Evolutionary conservation across 2,329 filamentous ascomycete species (phyloP).

Genomic region (Exophiala viscosa): DNA sequence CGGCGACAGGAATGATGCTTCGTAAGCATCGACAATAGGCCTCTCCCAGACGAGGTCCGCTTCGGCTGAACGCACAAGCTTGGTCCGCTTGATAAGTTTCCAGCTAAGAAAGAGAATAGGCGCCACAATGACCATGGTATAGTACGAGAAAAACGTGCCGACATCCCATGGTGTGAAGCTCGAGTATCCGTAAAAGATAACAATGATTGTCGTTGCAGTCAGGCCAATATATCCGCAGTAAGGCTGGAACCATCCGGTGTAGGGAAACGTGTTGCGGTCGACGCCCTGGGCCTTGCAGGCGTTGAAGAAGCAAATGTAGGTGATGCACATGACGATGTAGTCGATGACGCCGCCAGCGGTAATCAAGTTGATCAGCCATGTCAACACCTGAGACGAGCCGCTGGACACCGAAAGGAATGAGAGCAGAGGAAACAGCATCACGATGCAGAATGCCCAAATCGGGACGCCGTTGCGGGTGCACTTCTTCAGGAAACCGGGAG

Average conservation of each 20-base stretch:
- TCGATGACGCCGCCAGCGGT: constrained; percentile 45
- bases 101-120: constrained; percentile 16
- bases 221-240: constrained; percentile 45
- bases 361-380: constrained; percentile 52
- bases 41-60: constrained; percentile 59
- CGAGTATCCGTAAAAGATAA: constrained; percentile 66
- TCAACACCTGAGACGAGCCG: constrained; percentile 50
- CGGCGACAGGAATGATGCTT: constrained; percentile 48
- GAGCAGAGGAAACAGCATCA: constrained; percentile 63
- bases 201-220: constrained; percentile 61
- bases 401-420: constrained; percentile 56
- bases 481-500: constrained; percentile 42
- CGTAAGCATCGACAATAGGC: constrained; percentile 58
- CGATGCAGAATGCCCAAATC: constrained; percentile 62
- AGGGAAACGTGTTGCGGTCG: constrained; percentile 54
- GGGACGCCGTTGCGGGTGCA: constrained; percentile 64
- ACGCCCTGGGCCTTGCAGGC: constrained; percentile 51
- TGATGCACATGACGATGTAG: constrained; percentile 58
- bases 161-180: constrained; percentile 69
- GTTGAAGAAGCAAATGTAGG: constrained; percentile 58
- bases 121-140: constrained; percentile 20
- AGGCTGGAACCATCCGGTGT: constrained; percentile 58
- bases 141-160: constrained; percentile 60
- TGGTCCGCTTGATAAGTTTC: constrained; percentile 32
- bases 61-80: constrained; percentile 3